Base-by-base conservation (phyloP, 2,329 filamentous ascomycete species). In the Zymoseptoria pseudotritici region DNA sequence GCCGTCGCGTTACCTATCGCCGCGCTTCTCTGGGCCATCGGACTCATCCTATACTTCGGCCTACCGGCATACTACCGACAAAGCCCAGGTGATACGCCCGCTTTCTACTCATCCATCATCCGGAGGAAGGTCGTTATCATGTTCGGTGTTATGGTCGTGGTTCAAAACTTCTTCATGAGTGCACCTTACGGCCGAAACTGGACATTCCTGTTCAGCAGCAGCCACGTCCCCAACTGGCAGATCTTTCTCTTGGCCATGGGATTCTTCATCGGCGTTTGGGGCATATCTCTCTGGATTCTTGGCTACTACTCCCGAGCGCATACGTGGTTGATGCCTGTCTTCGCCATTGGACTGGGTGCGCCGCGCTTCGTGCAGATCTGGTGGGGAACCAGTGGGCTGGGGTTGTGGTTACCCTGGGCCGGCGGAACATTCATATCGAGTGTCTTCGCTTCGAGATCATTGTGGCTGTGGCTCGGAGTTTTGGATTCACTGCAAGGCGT, bases 401-500 rank as follows among this genome's bases (percentile, higher is more conserved):
- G 83, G 2, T 74, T 80, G 22, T 86, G 81, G 67, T 72, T 87
- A 1, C 85, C 85, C 2, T 86, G 84, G 84, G 81, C 63, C 9
- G 62, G 62, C 22, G 81, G 82, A 26, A 74, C 75, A 2, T 78
- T 79, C 26, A 71, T 81, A 0, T 75, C 79, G 2, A 77, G 80
- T 2, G 82, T 84, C 0, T 69, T 87, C 0, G 69, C 82, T 3
- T 82, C 81, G 1, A 77, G 85, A 26, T 76, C 77, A 55, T 71
- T 87, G 3, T 87, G 85, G 85, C 76, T 87, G 3, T 87, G 85
- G 84, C 78, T 87, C 0, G 85, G 85, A 36, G 79, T 86, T 3
- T 75, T 87, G 4, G 85, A 88, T 65, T 78, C 83, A 13, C 72
- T 87, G 4, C 85, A 88, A 69, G 84, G 84, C 26, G 80, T 87